Percentiles rank a stretch among this genome's conserved stretches.
phyloP scores from a whole-genome alignment of 2,329 filamentous ascomycete genomes.

The Diaporthe sp. region DNA sequence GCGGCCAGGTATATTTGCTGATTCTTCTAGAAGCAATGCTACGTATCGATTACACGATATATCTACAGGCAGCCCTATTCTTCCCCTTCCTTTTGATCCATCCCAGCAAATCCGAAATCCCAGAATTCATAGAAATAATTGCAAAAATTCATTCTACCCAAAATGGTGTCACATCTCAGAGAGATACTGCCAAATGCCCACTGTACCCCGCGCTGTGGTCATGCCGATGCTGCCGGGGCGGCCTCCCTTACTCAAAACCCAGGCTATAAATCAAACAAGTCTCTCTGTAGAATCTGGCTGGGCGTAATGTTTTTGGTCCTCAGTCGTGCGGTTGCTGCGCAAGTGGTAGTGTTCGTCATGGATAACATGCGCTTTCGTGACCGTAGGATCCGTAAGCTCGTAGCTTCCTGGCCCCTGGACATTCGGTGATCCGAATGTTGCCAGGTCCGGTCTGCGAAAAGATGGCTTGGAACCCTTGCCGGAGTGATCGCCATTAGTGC shows the following conservation, averaged over 20 bases:
- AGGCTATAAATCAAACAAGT: neutral
- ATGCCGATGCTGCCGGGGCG: neutral
- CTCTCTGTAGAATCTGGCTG: neutral
- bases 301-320: neutral
- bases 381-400: neutral
- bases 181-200: neutral
- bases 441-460: neutral
- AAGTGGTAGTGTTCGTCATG: neutral
- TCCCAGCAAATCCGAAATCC: too few species aligned
- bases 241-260: neutral
- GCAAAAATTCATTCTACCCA: too few species aligned
- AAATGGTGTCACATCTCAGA: too few species aligned
- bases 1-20: too few species aligned
- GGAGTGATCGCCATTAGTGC: too few species aligned
- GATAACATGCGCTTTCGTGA: neutral
- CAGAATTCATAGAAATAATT: too few species aligned
- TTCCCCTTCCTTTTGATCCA: too few species aligned
- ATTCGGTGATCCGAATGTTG: neutral
- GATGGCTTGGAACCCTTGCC: neutral
- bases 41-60: too few species aligned
- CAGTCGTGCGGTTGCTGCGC: too few species aligned
- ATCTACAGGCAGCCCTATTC: too few species aligned
- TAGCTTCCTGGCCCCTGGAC: neutral
- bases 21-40: too few species aligned
- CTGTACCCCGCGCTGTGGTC: too few species aligned